Base-by-base conservation (phyloP, 306 rosid species). In the Hippophae tibetana region DNA sequence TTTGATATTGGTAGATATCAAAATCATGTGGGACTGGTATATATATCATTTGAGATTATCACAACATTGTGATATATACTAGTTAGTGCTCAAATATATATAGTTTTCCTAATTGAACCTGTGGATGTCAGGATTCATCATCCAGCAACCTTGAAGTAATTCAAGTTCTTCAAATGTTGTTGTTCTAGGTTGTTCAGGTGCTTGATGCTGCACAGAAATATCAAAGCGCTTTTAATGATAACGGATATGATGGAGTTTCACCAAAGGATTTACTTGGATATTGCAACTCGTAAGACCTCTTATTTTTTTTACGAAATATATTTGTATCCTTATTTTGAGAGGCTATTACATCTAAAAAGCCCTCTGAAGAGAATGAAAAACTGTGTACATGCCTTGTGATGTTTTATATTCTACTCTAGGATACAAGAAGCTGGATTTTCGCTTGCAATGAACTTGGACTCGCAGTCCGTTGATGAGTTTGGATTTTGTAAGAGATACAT, bases 101-200 rank as follows among this genome's bases (percentile, higher is more conserved):
- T 31, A 31, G 38, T 31, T 31, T 31, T 31, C 38, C 3, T 18
- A 11, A 8, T 42, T 9, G 25, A 11, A 43, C 18, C 13, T 53
- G 13, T 26, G 43, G 69, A 60, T 66, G 41, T 63, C 58, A 6
- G 12, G 55, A 11, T 58, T 60, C 40, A 10, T 47, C 13, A 1
- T 14, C 6, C 41, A 2, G 54, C 45, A 13, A 57, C 48, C 54
- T 41, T 61, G 45, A 38, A n/a, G 7, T 55, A 62, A 42, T 54
- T 52, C 58, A 38, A 58, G 9, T 56, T 53, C 47, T 63, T 56
- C 8, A 42, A 47, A 44, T 56, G 47, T 62, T 9, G 6, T 45
- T 56, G 14, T 55, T 46, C 70, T 49, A 68, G 81, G 67, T 63
- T 13, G 47, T 64, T 68, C 75, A 74, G 73, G 42, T 75, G 69